phyloP scores from a whole-genome alignment of 2,329 filamentous ascomycete genomes.

The Xylaria sp. region DNA sequence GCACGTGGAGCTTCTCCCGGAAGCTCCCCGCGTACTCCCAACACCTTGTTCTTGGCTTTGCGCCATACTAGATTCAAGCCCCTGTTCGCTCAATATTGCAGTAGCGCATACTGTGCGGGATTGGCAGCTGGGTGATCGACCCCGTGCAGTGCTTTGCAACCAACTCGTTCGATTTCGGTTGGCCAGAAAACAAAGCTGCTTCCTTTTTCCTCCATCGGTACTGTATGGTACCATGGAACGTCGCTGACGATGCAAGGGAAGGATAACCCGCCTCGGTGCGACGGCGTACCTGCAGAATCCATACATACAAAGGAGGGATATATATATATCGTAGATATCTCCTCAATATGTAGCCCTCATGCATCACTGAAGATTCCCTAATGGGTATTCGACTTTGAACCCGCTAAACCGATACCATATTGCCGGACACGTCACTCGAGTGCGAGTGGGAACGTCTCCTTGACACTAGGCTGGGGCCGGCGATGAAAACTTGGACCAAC shows the following conservation, averaged over 20 bases:
- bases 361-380: background rate
- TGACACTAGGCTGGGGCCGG: background rate
- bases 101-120: conserved; percentile 13
- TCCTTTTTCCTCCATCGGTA: too few species aligned
- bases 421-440: conserved; percentile 1
- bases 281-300: background rate
- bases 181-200: background rate
- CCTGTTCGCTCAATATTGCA: conserved; percentile 4
- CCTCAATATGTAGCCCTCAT: background rate
- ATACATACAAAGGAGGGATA: too few species aligned
- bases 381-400: background rate
- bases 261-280: too few species aligned
- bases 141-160: conserved; percentile 17
- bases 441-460: conserved; percentile 20
- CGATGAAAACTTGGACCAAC: background rate
- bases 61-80: conserved; percentile 18
- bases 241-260: too few species aligned
- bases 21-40: conserved; percentile 30
- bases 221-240: too few species aligned
- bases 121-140: background rate
- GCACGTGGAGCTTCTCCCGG: conserved; percentile 28
- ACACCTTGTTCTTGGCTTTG: conserved; percentile 26
- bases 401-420: background rate
- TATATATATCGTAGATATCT: background rate
- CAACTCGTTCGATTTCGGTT: background rate